Evolutionary conservation across 1,284 basidiomycete genomes (phyloP), one percentile per base, ranked within the genome.

Genomic region (Thelephora terrestris): DNA sequence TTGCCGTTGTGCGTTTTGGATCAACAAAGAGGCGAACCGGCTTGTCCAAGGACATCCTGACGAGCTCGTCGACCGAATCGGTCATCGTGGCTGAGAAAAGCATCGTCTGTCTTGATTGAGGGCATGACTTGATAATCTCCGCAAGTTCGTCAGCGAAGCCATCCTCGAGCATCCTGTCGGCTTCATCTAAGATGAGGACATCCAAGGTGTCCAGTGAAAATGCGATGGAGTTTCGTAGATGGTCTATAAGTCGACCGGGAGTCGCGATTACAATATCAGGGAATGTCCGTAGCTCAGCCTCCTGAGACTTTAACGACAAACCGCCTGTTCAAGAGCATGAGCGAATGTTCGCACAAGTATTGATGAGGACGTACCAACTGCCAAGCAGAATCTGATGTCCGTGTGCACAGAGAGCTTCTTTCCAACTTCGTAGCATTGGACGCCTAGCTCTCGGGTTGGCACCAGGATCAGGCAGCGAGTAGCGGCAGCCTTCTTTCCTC

Each of bases 81-180:
- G 92, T 96, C 86, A 98, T 97, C 1, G 95, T 99, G 1, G 95
- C 95, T 0, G 92, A 96, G 68, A 99, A 99, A 23, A 99, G 75
- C 92, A 99, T 96, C 3, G 95, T 97, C 65, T 98, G 95, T 36
- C 95, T 80, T 25, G 86, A 86, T 14, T 74, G 70, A 1, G 95
- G 94, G 61, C 93, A 95, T 35, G 87, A 78, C 55, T 82, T 85
- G 64, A 98, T 83, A 57, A 99, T 97, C 68, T 99, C 95, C 34
- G 83, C 74, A 29, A 99, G 73, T 64, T 98, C 95, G 63, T 94
- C 94, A n/a, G 85, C 80, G 68, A 98, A 99, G 32, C 95, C 95
- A 60, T 97, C 95, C 34, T 92, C 93, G 37, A 99, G 79, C 89
- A 99, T 98, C 49, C 95, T 79, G 65, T 99, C 95, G 2, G 95